Base-by-base conservation (phyloP, 805 yeast species). In the Yamadazyma insecticola region DNA sequence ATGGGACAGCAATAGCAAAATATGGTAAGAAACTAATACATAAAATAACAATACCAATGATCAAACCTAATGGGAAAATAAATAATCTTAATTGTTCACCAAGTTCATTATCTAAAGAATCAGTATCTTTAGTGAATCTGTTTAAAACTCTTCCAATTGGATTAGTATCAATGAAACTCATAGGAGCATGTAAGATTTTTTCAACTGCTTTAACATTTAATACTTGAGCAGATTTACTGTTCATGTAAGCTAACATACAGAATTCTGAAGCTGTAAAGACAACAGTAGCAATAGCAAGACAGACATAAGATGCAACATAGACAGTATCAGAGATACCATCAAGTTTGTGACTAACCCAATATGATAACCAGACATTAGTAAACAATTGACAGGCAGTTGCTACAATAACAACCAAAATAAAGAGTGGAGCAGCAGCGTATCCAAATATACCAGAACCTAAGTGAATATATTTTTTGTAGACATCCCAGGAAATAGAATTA, bases 1-100 rank as follows among this genome's bases (percentile, higher is more conserved):
- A 59, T n/a, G 81, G 79, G 16, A 76, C 63, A 7, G 76, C 65
- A 40, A 75, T 60, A 8, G 76, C 70, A 50, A 72, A 73, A 66
- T 67, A 75, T 5, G 78, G 79, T 38, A 73, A 55, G 45, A 65
- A 74, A 40, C 66, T 60, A 34, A 66, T 60, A 54, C 75, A 70
- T 43, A 73, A 63, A 24, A 64, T 57, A 29, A 61, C 40, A 36
- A 64, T 52, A 39, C 67, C 67, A 37, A 60, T 51, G 30, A 64
- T 62, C 17, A 53, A 46, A 12, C 68, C 67, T 28, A 60, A 43
- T 13, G 70, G 68, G 48, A 60, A 63, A 12, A 64, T 36, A 35
- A 65, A 62, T 35, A 63, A 49, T 32, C 67, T 48, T 44, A 61
- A 44, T 40, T 64, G 69, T 39, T 64, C 70, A 14, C 70, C 67